Conservation (phyloP, 495 filamentous ascomycete species). For the Oidiodendron maius region DNA sequence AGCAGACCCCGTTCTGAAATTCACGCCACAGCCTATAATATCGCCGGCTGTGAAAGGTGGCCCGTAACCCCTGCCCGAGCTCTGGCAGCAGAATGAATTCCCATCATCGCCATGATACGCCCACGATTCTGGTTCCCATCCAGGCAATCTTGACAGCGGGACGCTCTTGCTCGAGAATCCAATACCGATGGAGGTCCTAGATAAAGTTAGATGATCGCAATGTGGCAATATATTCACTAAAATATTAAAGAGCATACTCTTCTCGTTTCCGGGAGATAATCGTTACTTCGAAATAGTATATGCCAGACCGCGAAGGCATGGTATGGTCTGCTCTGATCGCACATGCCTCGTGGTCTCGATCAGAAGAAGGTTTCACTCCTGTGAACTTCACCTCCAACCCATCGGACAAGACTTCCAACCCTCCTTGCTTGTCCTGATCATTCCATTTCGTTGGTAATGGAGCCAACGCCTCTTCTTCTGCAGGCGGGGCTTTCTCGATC, state of each 20-base stretch:
- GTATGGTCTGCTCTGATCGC: slow-evolving; percentile 79
- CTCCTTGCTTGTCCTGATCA: slow-evolving; percentile 64
- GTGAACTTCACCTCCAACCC: slow-evolving; percentile 75
- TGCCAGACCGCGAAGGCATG: slow-evolving; percentile 87
- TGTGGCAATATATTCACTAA: too few species aligned
- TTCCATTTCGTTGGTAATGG: slow-evolving; percentile 83
- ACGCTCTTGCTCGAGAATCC: slow-evolving; percentile 77
- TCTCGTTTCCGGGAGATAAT: slow-evolving; percentile 80
- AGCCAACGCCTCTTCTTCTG: slow-evolving; percentile 48
- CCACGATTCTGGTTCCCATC: slow-evolving; percentile 96
- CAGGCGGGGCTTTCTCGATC: slow-evolving; percentile 66
- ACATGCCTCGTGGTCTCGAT: slow-evolving; percentile 73
- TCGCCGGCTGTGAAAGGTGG: slow-evolving; percentile 66
- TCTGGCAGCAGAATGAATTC: slow-evolving; percentile 64
- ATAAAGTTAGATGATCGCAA: slow-evolving; percentile 14
- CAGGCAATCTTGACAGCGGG: slow-evolving; percentile 74
- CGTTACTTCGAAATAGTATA: slow-evolving; percentile 96
- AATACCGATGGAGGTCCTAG: slow-evolving; percentile 71
- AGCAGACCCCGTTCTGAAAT: slow-evolving; percentile 79
- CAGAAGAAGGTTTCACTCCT: slow-evolving; percentile 29
- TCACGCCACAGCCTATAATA: slow-evolving; percentile 86
- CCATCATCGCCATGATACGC: slow-evolving; percentile 98
- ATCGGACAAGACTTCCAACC: slow-evolving; percentile 67
- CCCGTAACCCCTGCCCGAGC: slow-evolving; percentile 68
- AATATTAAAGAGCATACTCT: slow-evolving; percentile 61